phyloP scores from a whole-genome alignment of 192 early-diverging fungal species.

The Oehlia diaphana region DNA sequence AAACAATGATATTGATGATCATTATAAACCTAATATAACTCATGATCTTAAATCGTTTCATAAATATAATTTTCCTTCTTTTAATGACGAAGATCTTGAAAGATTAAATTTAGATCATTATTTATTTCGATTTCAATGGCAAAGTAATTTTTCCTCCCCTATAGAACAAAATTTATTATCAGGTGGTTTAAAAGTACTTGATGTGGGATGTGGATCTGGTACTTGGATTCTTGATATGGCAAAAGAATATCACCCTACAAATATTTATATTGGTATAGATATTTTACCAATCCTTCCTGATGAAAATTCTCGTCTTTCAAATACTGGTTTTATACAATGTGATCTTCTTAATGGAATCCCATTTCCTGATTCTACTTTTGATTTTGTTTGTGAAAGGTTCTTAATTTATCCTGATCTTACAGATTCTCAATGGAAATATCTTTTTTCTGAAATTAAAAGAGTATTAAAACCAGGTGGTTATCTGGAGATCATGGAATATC shows the following conservation, averaged over 20 bases:
- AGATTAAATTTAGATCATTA: constrained; percentile 6
- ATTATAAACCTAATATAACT: too few relatives aligned
- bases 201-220: constrained; percentile 30
- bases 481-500: constrained; percentile 49
- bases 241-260: constrained; percentile 34
- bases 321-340: constrained; percentile 41
- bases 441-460: constrained; percentile 42
- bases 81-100: not conserved
- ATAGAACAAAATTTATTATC: not conserved
- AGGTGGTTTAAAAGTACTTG: not conserved
- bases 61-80: too few relatives aligned
- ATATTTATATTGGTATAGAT: constrained; percentile 37
- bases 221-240: constrained; percentile 43
- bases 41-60: too few relatives aligned
- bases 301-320: constrained; percentile 36
- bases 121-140: not conserved
- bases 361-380: constrained; percentile 44
- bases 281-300: constrained; percentile 39
- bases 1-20: too few relatives aligned
- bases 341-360: constrained; percentile 40
- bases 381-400: constrained; percentile 39
- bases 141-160: constrained; percentile 9
- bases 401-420: constrained; percentile 31
- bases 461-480: constrained; percentile 57
- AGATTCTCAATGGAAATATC: constrained; percentile 32